Evolutionary conservation across 768 basidiomycete species (phyloP).

Genomic region (Rubroboletus pulcherrimus): DNA sequence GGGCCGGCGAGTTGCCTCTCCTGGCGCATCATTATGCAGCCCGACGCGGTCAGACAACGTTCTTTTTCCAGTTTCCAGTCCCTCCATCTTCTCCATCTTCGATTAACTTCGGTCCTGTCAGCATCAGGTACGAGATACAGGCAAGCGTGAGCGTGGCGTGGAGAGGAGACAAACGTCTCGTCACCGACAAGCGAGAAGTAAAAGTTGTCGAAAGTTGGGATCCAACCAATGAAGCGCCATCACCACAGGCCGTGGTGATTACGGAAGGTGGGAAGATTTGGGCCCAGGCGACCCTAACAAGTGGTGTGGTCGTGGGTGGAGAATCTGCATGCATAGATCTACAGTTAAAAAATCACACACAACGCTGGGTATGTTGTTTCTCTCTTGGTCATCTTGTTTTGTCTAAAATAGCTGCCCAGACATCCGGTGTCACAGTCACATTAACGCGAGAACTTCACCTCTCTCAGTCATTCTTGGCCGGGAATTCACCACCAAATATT

Average conservation of each 20-base stretch:
- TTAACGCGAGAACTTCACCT: slow-evolving; percentile 61
- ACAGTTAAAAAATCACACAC: slow-evolving; percentile 78
- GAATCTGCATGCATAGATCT: slow-evolving; percentile 70
- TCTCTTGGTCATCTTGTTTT: neutral
- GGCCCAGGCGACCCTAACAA: slow-evolving; percentile 65
- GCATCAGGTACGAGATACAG: slow-evolving; percentile 67
- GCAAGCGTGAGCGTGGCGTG: slow-evolving; percentile 71
- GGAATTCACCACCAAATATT: slow-evolving; percentile 36
- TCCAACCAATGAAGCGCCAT: slow-evolving; percentile 32
- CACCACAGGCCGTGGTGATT: slow-evolving; percentile 58
- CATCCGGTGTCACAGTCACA: slow-evolving; percentile 59
- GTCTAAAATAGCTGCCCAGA: slow-evolving; percentile 40
- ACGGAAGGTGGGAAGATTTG: slow-evolving; percentile 80
- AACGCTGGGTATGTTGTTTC: slow-evolving; percentile 57
- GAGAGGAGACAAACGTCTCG: slow-evolving; percentile 69
- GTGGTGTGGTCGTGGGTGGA: slow-evolving; percentile 61
- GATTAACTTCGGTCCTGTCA: slow-evolving; percentile 66
- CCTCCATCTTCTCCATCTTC: slow-evolving; percentile 66
- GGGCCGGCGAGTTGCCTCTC: slow-evolving; percentile 54
- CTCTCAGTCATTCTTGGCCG: slow-evolving; percentile 33
- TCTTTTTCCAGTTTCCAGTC: slow-evolving; percentile 74
- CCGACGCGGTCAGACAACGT: slow-evolving; percentile 71
- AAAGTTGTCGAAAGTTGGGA: slow-evolving; percentile 60
- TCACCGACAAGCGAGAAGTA: slow-evolving; percentile 56
- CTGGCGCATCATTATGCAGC: slow-evolving; percentile 69